phyloP scores from a whole-genome alignment of 495 filamentous ascomycete species.

The Neurospora sp. region DNA sequence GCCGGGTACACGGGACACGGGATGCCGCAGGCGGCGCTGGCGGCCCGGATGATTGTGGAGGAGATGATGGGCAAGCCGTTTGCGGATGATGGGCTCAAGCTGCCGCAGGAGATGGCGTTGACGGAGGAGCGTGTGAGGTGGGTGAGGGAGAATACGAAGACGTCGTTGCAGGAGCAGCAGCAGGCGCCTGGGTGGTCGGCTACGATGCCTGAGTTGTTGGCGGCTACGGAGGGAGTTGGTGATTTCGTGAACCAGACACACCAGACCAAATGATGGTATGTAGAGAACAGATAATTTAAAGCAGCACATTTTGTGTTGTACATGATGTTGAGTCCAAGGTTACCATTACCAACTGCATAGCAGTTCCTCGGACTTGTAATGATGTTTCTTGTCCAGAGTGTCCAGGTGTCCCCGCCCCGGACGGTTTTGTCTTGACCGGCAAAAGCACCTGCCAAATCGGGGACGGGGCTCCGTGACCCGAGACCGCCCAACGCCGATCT shows the following conservation, averaged over 20 bases:
- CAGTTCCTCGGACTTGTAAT: no score
- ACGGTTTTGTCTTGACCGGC: not conserved
- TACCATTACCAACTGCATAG: not conserved
- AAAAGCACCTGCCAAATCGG: not conserved
- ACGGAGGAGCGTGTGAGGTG: slow-evolving; percentile 29
- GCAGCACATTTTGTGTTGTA: not conserved
- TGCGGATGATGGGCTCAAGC: slow-evolving; percentile 5
- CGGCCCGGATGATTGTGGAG: slow-evolving; percentile 52
- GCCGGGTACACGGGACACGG: slow-evolving; percentile 67
- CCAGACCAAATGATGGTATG: not conserved
- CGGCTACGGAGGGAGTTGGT: not conserved
- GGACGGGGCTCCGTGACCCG: not conserved
- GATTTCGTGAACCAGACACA: not conserved
- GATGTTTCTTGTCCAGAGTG: not conserved
- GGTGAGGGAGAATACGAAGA: slow-evolving; percentile 7
- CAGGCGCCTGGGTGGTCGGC: slow-evolving; percentile 13
- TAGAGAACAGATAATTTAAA: not conserved
- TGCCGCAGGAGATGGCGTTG: slow-evolving; percentile 38
- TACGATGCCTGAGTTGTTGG: slow-evolving; percentile 4
- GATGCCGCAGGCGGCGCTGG: slow-evolving; percentile 68
- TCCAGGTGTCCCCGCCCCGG: not conserved
- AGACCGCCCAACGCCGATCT: not conserved
- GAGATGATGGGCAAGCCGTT: slow-evolving; percentile 43
- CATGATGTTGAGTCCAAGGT: not conserved
- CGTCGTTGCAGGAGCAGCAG: slow-evolving; percentile 1